Percentiles rank a stretch among this genome's conserved stretches.
Evolutionary conservation across 441 rosid species (phyloP).

Genomic region (Croton setiger): DNA sequence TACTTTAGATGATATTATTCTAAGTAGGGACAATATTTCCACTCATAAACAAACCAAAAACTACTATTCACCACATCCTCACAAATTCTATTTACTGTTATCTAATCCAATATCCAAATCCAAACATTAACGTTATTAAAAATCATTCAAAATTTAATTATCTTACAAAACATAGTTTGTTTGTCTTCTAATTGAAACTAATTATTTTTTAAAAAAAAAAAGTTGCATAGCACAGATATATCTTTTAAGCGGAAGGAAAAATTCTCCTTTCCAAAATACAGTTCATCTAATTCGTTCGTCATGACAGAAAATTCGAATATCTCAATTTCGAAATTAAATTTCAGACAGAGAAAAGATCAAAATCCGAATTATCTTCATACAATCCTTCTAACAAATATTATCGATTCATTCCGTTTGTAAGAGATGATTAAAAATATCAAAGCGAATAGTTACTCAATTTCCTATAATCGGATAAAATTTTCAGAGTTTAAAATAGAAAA

Average conservation of each 20-base stretch:
- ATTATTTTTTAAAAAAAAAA: no score
- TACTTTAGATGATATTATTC: slow-evolving; percentile 6
- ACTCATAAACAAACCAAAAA: neutral
- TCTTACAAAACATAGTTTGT: no score
- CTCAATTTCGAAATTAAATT: neutral
- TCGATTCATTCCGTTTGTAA: no score
- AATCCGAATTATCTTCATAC: no score
- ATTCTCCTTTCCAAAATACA: neutral
- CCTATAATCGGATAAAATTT: no score
- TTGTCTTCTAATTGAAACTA: neutral
- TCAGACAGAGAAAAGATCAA: no score
- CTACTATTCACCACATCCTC: neutral
- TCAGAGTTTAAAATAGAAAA: neutral
- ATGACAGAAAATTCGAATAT: neutral
- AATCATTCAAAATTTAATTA: no score
- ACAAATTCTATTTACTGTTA: neutral
- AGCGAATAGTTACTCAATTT: no score
- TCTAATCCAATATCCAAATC: no score
- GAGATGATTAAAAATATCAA: no score
- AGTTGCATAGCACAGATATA: neutral
- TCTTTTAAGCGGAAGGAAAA: neutral
- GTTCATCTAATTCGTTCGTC: neutral
- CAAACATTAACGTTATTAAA: no score
- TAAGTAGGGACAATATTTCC: slow-evolving; percentile 11
- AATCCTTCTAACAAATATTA: no score